phyloP scores from a whole-genome alignment of 495 filamentous ascomycete species.

The Aspergillus kassunensis region DNA sequence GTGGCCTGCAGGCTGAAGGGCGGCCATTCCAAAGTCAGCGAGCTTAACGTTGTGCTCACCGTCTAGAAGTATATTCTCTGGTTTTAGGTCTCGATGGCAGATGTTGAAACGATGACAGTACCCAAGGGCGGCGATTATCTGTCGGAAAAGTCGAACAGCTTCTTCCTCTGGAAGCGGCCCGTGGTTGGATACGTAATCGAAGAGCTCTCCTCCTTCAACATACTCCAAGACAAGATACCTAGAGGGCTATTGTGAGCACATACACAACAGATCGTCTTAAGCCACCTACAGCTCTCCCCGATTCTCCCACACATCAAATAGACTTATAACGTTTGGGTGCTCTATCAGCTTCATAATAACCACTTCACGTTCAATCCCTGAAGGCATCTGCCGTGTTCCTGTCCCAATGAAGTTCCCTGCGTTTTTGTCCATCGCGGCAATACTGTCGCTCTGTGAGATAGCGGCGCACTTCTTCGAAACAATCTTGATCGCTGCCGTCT shows the following conservation, averaged over 20 bases:
- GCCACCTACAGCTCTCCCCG: constrained; percentile 76
- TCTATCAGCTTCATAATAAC: constrained; percentile 94
- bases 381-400: constrained; percentile 66
- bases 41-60: constrained; percentile 72
- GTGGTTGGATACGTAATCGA: constrained; percentile 67
- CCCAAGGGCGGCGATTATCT: constrained; percentile 85
- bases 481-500: constrained; percentile 89
- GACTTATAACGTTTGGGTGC: constrained; percentile 84
- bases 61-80: constrained; percentile 91
- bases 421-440: constrained; percentile 66
- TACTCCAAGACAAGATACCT: constrained; percentile 98
- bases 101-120: constrained; percentile 93
- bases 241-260: neutral
- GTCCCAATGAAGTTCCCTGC: constrained; percentile 33
- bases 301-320: constrained; percentile 97
- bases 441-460: constrained; percentile 68
- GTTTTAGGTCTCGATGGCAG: constrained; percentile 94
- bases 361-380: constrained; percentile 86
- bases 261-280: neutral
- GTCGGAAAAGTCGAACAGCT: constrained; percentile 80
- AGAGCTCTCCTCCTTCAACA: constrained; percentile 86
- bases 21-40: constrained; percentile 97
- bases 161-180: constrained; percentile 71
- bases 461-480: constrained; percentile 72
- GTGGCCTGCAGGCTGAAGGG: constrained; percentile 73